phyloP scores from a whole-genome alignment of 164 flowering plant genomes.

The Liquidambar formosana region DNA sequence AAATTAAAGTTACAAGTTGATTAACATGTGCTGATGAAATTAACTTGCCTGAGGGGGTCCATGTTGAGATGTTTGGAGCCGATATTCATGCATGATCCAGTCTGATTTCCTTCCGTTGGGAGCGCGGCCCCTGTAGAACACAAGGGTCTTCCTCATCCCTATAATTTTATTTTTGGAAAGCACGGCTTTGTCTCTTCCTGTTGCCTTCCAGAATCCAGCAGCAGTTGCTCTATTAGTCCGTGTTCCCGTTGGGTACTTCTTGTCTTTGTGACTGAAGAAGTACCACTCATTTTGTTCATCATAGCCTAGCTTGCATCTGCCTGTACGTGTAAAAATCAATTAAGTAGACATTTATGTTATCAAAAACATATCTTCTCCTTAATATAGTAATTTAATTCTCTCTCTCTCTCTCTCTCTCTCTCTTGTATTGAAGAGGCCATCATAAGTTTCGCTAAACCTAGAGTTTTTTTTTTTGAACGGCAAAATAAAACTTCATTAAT shows the following conservation, averaged over 20 bases:
- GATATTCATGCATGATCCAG: slow-evolving; percentile 88
- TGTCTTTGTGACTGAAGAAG: slow-evolving; percentile 86
- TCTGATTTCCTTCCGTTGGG: slow-evolving; percentile 75
- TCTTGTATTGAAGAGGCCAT: too few species aligned
- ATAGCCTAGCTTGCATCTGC: slow-evolving; percentile 61
- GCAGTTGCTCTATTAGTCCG: slow-evolving; percentile 76
- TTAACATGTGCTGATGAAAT: background rate
- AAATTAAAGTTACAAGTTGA: too few species aligned
- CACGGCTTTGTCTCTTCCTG: slow-evolving; percentile 81
- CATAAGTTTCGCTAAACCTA: too few species aligned
- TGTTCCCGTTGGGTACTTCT: slow-evolving; percentile 80
- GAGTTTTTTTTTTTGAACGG: too few species aligned
- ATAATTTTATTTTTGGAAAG: slow-evolving; percentile 56
- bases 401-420: too few species aligned
- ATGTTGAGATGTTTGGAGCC: slow-evolving; percentile 61
- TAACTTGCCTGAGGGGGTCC: slow-evolving; percentile 65
- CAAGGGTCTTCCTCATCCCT: slow-evolving; percentile 87
- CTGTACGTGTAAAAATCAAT: slow-evolving; percentile 42
- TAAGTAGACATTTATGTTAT: too few species aligned
- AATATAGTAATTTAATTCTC: too few species aligned
- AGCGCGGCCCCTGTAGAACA: slow-evolving; percentile 79
- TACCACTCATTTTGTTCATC: slow-evolving; percentile 79
- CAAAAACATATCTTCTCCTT: too few species aligned
- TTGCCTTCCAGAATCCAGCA: slow-evolving; percentile 89
- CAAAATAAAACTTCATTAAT: too few species aligned